A percentile compares a stretch with the other conserved stretches of the same genome.
These are phyloP conservation scores for Rhexocercosporidium sp. DNA, from an alignment of 2,329 filamentous ascomycete species.

Conservation along the genomic window DNA sequence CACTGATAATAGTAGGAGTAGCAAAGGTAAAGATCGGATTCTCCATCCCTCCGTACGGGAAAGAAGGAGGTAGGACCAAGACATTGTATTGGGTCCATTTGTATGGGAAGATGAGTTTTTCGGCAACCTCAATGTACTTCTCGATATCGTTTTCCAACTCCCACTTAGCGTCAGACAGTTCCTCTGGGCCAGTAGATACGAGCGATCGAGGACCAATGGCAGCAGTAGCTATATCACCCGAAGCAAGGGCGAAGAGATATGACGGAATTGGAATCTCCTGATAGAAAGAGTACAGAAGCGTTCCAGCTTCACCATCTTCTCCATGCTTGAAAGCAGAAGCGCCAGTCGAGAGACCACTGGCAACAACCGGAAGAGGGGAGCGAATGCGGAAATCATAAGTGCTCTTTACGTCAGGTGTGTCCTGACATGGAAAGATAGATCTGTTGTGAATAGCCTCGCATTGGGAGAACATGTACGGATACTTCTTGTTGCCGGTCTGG, in stretches of 20 bases:
- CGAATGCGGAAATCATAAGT: constrained; percentile 88
- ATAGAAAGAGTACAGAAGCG: constrained; percentile 79
- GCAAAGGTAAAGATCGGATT: constrained; percentile 96
- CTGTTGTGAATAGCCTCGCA: constrained; percentile 96
- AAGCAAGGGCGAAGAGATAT: constrained; percentile 92
- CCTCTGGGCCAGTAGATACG: constrained; percentile 87
- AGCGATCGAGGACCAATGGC: constrained; percentile 83
- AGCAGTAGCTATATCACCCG: constrained; percentile 84
- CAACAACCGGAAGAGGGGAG: constrained; percentile 87
- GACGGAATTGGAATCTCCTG: constrained; percentile 92
- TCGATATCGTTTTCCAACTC: constrained; percentile 92
- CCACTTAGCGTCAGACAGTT: constrained; percentile 83
- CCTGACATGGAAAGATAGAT: constrained; percentile 94
- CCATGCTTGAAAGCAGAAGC: constrained; percentile 55
- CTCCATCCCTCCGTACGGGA: constrained; percentile 90
- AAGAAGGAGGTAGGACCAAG: constrained; percentile 85
- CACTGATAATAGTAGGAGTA: constrained; percentile 91
- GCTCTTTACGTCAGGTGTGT: constrained; percentile 97
- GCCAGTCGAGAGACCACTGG: constrained; percentile 74
- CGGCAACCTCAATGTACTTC: constrained; percentile 86
- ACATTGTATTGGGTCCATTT: constrained; percentile 96
- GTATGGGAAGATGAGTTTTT: constrained; percentile 83
- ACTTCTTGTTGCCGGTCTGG: constrained; percentile 94
- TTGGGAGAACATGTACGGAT: constrained; percentile 98
- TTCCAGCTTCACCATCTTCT: constrained; percentile 56